Evolutionary conservation across 352 stramenopile species (phyloP), one percentile per base, ranked within the genome.

Genomic region (Phytophthora multivora): DNA sequence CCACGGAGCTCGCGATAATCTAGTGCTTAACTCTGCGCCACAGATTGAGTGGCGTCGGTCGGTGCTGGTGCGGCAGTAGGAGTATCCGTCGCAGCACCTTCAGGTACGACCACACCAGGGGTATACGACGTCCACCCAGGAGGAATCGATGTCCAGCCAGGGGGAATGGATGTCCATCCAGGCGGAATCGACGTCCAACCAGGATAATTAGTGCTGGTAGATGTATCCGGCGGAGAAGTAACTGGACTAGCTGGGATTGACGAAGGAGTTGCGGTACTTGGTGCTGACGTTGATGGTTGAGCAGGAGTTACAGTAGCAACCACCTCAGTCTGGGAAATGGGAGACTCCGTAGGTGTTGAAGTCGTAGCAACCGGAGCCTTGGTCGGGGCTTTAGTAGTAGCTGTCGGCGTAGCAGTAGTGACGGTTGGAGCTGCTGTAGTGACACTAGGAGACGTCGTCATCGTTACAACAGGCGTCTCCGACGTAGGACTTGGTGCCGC

Each of bases 101-200:
- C 54, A 40, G 62, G 62, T 51, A 43, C 42, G 5, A 66, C 57
- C 31, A 67, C 63, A 13, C 56, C 63, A 45, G 63, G 57, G 11
- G 57, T 71, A 54, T 66, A 66, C 23, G 56, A 57, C 41, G 55
- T 70, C 62, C 61, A 69, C n/a, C 61, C 61, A 25, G 61, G 61
- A 6, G 61, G 46, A 47, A 59, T 48, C 23, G 58, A 52, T 7
- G 58, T 66, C 57, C 57, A 66, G 4, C 57, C 57, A 13, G 57
- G 49, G n/a, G 40, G 23, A 36, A 51, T 59, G 10, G 53, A 59
- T 15, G 52, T 64, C 59, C 51, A 68, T 7, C 59, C 59, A 26
- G 59, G 59, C 4, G 51, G 43, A 52, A 68, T 51, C 16, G 57
- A 59, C 1, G 57, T 65, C 57, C 57, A 65, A n/a, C 57, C 57